Conservation (phyloP, 768 basidiomycete species). For the Dacryopinax primogenitus region DNA sequence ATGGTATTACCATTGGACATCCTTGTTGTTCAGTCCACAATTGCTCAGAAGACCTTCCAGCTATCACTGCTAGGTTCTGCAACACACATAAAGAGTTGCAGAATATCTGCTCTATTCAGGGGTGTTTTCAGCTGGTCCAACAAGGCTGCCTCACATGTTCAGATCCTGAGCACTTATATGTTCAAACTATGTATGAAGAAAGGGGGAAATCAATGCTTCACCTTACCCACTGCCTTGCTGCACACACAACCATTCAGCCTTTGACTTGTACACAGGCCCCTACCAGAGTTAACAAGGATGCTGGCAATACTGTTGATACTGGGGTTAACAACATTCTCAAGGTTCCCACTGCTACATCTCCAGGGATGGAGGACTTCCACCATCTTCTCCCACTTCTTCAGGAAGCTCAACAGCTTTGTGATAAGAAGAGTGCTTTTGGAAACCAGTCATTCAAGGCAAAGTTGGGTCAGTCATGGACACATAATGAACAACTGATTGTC, state of each 20-base stretch:
- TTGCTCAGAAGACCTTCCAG: constrained; percentile 20
- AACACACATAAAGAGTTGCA: neutral
- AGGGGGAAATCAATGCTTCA: constrained; percentile 24
- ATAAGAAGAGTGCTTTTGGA: neutral
- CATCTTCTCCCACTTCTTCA: neutral
- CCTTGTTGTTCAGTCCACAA: too few species aligned
- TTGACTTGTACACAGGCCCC: neutral
- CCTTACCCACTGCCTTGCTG: constrained; percentile 18
- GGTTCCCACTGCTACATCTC: neutral
- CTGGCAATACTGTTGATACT: neutral
- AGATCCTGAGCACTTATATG: constrained; percentile 18
- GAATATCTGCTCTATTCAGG: constrained; percentile 3
- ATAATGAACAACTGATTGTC: constrained; percentile 12
- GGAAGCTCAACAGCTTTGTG: neutral
- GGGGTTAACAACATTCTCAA: neutral
- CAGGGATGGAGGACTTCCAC: neutral
- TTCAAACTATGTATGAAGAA: constrained; percentile 10
- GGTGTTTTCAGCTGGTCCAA: constrained; percentile 14
- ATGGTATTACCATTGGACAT: too few species aligned
- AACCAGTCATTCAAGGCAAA: neutral
- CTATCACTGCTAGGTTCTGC: constrained; percentile 17
- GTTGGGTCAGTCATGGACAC: constrained; percentile 6
- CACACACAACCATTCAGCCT: neutral
- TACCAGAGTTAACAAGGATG: neutral
- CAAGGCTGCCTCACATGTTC: constrained; percentile 20